phyloP scores from a whole-genome alignment of 345 rosid genomes.

The Boechera stricta region DNA sequence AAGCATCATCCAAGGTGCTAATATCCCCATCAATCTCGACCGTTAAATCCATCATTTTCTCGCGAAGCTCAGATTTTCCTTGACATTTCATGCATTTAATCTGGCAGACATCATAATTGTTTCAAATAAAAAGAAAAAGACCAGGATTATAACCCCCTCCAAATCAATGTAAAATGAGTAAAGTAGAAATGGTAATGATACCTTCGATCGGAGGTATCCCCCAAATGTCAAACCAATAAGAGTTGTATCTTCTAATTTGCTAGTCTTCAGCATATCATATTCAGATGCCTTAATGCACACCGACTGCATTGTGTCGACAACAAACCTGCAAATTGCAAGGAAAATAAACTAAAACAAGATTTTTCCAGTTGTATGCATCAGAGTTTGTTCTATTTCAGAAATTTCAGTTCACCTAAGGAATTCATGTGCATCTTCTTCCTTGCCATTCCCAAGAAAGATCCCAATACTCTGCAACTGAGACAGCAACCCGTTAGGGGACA shows the following conservation, averaged over 20 bases:
- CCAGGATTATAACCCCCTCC: slow-evolving; percentile 14
- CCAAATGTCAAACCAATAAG: slow-evolving; percentile 91
- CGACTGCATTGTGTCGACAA: slow-evolving; percentile 92
- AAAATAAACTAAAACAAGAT: slow-evolving; percentile 11
- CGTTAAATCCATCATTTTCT: slow-evolving; percentile 98
- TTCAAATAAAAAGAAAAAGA: not conserved
- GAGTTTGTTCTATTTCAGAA: slow-evolving; percentile 16
- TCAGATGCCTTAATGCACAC: slow-evolving; percentile 74
- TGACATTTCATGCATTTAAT: slow-evolving; percentile 90
- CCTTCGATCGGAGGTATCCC: slow-evolving; percentile 97
- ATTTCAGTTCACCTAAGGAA: slow-evolving; percentile 70
- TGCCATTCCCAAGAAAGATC: slow-evolving; percentile 81
- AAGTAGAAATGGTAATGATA: slow-evolving; percentile 35
- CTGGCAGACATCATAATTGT: slow-evolving; percentile 47
- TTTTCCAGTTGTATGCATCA: slow-evolving; percentile 24
- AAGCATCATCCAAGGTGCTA: slow-evolving; percentile 90
- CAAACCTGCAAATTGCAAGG: slow-evolving; percentile 61
- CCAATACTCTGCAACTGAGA: slow-evolving; percentile 74
- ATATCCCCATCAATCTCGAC: slow-evolving; percentile 95
- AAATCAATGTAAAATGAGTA: slow-evolving; percentile 14
- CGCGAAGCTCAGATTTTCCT: slow-evolving; percentile 79
- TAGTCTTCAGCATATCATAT: slow-evolving; percentile 47
- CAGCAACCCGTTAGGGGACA: slow-evolving; percentile 73
- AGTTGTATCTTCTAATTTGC: slow-evolving; percentile 74
- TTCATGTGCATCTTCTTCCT: slow-evolving; percentile 99